Base-by-base conservation (phyloP, 2,329 filamentous ascomycete genomes). In the Alternaria gaisen region DNA sequence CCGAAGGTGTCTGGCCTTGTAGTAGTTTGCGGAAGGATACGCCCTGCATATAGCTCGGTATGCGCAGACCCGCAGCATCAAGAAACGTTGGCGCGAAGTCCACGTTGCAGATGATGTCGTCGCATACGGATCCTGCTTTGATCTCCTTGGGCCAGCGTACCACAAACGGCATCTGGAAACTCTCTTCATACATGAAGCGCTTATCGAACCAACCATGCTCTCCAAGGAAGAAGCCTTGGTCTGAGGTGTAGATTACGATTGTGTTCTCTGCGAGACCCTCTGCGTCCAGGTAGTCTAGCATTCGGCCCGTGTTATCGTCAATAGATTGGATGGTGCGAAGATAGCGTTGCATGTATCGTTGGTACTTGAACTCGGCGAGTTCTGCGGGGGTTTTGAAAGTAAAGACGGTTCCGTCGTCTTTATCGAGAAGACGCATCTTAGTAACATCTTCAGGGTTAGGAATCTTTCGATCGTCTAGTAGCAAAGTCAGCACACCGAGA, bases 131-230 rank as follows among this genome's bases (percentile, higher is more conserved):
- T 0, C 79, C 77, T 0, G 80, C 58, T 1, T 54, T 43, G 56
- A 86, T 84, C 52, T 78, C 77, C 0, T 52, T 60, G 0, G 84
- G 84, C 47, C 83, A 84, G 0, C 81, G 79, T 9, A 84, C 77
- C 4, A 86, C 67, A 48, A 86, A 84, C 0, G 84, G 84, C 84
- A 86, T 86, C 71, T 86, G 84, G 73, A 86, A 86, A 14, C 77
- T 80, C 70, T 86, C 83, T 62, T 87, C 84, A 71, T 86, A 86
- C 81, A 86, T 86, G 70, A 86, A 86, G 3, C 84, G 81, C 72
- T 86, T 86, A 69, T 86, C 85, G 65, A 86, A 86, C 84, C 84
- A 86, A 54, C 84, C 84, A 61, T 86, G 85, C 59, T 86, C 84
- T 8, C 84, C 84, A 0, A 86, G 80, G 70, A 86, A 86, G 74